phyloP scores from a whole-genome alignment of 2,329 filamentous ascomycete genomes.

The Akanthomyces dipterigenus region DNA sequence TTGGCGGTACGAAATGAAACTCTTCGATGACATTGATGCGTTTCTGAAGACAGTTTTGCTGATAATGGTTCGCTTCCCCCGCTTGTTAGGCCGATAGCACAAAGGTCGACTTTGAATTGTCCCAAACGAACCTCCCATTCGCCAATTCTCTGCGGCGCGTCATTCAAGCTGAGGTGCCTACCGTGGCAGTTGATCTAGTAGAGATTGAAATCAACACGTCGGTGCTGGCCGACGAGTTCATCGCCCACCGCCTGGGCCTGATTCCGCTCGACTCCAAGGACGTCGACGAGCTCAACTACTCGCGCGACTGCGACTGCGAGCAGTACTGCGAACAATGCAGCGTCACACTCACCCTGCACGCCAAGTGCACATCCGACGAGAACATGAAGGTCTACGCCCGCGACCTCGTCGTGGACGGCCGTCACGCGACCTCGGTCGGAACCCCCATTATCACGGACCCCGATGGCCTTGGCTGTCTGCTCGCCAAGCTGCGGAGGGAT shows the following conservation, averaged over 20 bases:
- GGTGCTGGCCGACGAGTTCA: conserved; percentile 94
- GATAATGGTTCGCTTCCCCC: conserved; percentile 1
- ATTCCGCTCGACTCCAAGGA: conserved; percentile 81
- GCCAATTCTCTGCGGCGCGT: conserved; percentile 88
- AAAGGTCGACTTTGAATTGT: conserved; percentile 86
- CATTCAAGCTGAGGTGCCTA: conserved; percentile 90
- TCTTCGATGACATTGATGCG: background rate
- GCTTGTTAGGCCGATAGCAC: conserved; percentile 61
- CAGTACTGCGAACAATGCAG: conserved; percentile 90
- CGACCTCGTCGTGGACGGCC: conserved; percentile 68
- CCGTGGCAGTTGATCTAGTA: conserved; percentile 88
- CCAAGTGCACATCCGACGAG: conserved; percentile 76
- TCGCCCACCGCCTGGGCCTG: conserved; percentile 85
- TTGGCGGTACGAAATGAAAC: conserved; percentile 42
- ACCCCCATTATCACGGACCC: conserved; percentile 78
- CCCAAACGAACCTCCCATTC: conserved; percentile 81
- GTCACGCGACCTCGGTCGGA: conserved; percentile 69
- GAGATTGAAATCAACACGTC: conserved; percentile 90
- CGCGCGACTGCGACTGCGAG: conserved; percentile 93
- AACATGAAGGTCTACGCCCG: conserved; percentile 92
- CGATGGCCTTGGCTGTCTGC: conserved; percentile 73
- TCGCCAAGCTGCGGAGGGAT: conserved; percentile 82
- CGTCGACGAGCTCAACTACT: conserved; percentile 76
- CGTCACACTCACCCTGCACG: conserved; percentile 76
- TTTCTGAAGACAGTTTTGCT: conserved; percentile 6